Evolutionary conservation across 495 filamentous ascomycete genomes (phyloP), one percentile per base, ranked within the genome.

Genomic region (Penicillium canariense): DNA sequence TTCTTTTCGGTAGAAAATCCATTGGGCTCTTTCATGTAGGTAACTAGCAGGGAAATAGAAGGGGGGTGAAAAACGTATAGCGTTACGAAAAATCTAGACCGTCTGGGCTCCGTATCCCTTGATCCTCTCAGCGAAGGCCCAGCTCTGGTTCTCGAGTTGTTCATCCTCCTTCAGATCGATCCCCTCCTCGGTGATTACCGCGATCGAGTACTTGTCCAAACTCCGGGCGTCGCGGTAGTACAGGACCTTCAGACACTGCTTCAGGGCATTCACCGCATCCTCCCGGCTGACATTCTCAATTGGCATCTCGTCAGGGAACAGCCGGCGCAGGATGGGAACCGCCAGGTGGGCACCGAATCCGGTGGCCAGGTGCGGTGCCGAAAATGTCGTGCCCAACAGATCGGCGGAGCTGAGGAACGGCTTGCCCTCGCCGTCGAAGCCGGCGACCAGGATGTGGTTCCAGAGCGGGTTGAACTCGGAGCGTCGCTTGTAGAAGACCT

Each of bases 141-240:
- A 98, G 81, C 91, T 97, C 79, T 97, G 91, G 55, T 81, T 71
- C 60, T 88, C 84, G 48, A 90, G 68, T 68, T 84, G 80, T 76
- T 95, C 88, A 64, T 87, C 76, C 75, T 93, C 83, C 71, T 83
- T 85, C 65, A 96, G 62, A 59, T 96, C 89, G 61, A 97, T 84
- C 4, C 72, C 79, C 25, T 90, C 88, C 70, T 87, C 84, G 38
- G 90, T 92, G 46, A 98, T 81, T 25, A 96, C 80, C 12, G 92
- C 92, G 68, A 98, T 86, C 48, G 88, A 90, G 71, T 96, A 98
- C 68, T 85, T 80, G 72, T 97, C 90, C 68, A 91, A 70, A 77
- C 89, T 94, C 65, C 94, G 84, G 7, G 94, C 94, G 77, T 98
- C 94, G 57, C 94, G 82, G 77, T 98, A 98, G 78, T 91, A 98